Base-by-base conservation (phyloP, 2,329 filamentous ascomycete genomes). In the Polychaeton citri region DNA sequence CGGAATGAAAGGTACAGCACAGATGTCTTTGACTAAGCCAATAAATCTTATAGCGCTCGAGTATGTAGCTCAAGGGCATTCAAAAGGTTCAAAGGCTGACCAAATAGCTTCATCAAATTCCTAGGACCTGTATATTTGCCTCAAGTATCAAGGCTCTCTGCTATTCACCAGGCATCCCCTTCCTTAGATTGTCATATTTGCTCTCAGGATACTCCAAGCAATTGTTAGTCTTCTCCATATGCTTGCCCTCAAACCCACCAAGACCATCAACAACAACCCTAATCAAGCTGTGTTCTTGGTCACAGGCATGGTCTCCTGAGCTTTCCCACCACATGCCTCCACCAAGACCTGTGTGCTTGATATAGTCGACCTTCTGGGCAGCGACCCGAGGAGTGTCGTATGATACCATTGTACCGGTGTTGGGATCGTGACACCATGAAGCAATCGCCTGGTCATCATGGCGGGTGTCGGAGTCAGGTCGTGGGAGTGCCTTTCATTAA, bases 251-350 rank as follows among this genome's bases (percentile, higher is more conserved):
- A 21, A 47, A 54, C 1, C 60, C 59, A 4, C 61, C 61, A 21
- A 66, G 42, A 10, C 57, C 54, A 28, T 54, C 50, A 17, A 60
- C 56, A n/a, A 60, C 54, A 28, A 58, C 53, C 20, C 49, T 48
- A 35, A 68, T 85, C 52, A 95, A 55, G 48, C 82, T 88, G 0
- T 68, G 63, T 7, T 34, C 37, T 4, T 45, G 36, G 8, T 57
- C 58, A 0, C 75, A 76, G 2, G 59, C 53, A 52, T 76, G 78
- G 55, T 95, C 88, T 1, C 74, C 78, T 50, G 80, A 88, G 49
- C 76, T 83, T 63, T 95, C 87, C 83, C 83, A 92, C 85, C 85
- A 96, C 87, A 96, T 95, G n/a, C 72, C 84, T 13, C 88, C 88
- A 2, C 86, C 87, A 0, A 95, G 69, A 0, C 73, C 66, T 31